phyloP scores from a whole-genome alignment of 306 rosid genomes.

The Urtica urens region DNA sequence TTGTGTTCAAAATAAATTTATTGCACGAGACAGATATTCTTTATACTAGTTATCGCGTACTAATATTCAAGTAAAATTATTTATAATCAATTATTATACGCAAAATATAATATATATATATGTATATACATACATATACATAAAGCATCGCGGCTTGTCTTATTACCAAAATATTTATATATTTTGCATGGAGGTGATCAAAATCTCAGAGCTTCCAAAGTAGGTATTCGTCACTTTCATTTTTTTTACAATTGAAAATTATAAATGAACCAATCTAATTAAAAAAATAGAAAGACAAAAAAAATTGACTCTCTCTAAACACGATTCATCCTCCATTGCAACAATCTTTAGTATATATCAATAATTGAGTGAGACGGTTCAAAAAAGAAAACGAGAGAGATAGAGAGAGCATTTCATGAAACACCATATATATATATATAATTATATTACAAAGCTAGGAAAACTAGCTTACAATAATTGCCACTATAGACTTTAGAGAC shows the following conservation, averaged over 20 bases:
- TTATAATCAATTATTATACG: too few species aligned
- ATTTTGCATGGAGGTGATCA: too few species aligned
- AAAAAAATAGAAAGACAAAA: neutral
- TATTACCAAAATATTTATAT: neutral
- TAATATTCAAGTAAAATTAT: too few species aligned
- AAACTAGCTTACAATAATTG: constrained; percentile 6
- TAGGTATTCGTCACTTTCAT: neutral
- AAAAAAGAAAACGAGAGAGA: neutral
- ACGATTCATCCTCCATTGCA: neutral
- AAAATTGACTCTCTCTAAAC: neutral
- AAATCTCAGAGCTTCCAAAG: neutral
- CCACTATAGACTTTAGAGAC: constrained; percentile 1
- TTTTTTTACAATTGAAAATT: neutral
- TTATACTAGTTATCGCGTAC: too few species aligned
- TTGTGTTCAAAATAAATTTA: too few species aligned
- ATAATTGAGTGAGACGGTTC: too few species aligned
- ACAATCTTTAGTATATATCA: neutral
- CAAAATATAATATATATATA: too few species aligned
- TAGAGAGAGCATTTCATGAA: neutral
- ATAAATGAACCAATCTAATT: neutral
- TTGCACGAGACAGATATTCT: too few species aligned
- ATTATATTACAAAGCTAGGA: constrained; percentile 6
- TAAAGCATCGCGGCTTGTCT: too few species aligned
- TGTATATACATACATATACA: too few species aligned
- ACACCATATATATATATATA: constrained; percentile 4